Evolutionary conservation across 1,284 basidiomycete genomes (phyloP), one percentile per base, ranked within the genome.

Genomic region (Schizopora paradoxa): DNA sequence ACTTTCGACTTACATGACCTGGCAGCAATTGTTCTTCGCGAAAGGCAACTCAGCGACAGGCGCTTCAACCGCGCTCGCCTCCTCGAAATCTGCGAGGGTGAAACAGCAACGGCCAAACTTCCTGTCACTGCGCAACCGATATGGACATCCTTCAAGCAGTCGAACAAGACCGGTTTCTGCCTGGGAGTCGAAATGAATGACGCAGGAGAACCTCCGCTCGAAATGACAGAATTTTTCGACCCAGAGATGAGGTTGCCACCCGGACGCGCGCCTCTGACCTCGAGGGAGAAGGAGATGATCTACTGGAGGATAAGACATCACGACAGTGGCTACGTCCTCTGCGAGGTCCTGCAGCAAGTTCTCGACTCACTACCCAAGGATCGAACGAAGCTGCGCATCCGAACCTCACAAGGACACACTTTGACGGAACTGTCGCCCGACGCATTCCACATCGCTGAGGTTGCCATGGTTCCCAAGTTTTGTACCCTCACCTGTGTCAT

Each of bases 1-100:
- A 42, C 32, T 14, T 7, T 50, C 26, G 48, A 50, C 48, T 34
- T 49, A 11, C 48, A 45, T 26, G 48, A 50, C 35, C 22, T 50
- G 13, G 44, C 39, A 16, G 29, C 11, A 14, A 43, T 50, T 23
- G 7, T 50, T 10, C 39, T 50, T 21, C 43, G 44, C 22, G 48
- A 50, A 32, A 34, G 43, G 6, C 34, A 42, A n/a, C 29, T 42
- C 4, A 40, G 39, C 27, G 43, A 50, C 13, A 22, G 23, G 14
- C 43, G 43, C n/a, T 50, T 50, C 32, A 34, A 29, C 23, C 34
- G 32, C 18, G 32, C 44, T 2, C 39, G 19, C 6, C 39, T 46
- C 4, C 14, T 41, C 13, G 48, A 50, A 46, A 23, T 47, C 28
- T 25, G 36, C 27, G 34, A 46, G 5, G 43, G 44, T 10, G 6